phyloP scores from a whole-genome alignment of 768 basidiomycete species.

The Coprinellus micaceus region DNA sequence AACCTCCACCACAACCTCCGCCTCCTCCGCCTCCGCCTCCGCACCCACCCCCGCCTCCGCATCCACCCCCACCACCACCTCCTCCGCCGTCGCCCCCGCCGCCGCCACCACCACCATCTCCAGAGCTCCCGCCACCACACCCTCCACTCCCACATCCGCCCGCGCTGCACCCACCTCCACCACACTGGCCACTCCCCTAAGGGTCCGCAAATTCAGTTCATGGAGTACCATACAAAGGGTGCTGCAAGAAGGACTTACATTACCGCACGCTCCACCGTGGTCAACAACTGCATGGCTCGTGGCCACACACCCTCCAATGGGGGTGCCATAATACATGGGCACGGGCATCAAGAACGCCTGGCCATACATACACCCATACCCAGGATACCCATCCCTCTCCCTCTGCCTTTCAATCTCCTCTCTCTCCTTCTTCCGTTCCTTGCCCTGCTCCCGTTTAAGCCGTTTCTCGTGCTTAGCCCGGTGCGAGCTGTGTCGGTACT shows the following conservation, averaged over 20 bases:
- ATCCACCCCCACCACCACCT: constrained; percentile 10
- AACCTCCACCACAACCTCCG: constrained; percentile 8
- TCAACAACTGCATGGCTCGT: constrained; percentile 15
- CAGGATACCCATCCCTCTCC: constrained; percentile 8
- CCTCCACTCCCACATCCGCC: neutral
- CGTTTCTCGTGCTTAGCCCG: constrained; percentile 11
- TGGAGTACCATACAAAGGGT: neutral
- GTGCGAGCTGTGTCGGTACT: constrained; percentile 19
- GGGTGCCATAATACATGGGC: constrained; percentile 27
- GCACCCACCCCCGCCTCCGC: constrained; percentile 21
- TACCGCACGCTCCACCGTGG: constrained; percentile 13
- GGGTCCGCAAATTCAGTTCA: neutral
- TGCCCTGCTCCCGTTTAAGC: constrained; percentile 12
- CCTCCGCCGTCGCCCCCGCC: constrained; percentile 8
- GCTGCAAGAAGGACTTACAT: neutral
- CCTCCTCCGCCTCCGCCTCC: constrained; percentile 17
- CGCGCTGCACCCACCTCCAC: constrained; percentile 10
- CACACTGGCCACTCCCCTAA: neutral
- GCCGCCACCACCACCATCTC: constrained; percentile 7
- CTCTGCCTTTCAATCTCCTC: neutral
- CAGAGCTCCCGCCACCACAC: neutral
- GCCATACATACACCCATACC: constrained; percentile 2
- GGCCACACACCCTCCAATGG: constrained; percentile 20
- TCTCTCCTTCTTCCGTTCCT: constrained; percentile 22
- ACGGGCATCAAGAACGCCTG: constrained; percentile 38